Percentiles rank a stretch among this genome's conserved stretches.
These are phyloP conservation scores for Rhizopus microsporus DNA, from an alignment of 371 early-diverging fungal genomes.

Conservation along the genomic window DNA sequence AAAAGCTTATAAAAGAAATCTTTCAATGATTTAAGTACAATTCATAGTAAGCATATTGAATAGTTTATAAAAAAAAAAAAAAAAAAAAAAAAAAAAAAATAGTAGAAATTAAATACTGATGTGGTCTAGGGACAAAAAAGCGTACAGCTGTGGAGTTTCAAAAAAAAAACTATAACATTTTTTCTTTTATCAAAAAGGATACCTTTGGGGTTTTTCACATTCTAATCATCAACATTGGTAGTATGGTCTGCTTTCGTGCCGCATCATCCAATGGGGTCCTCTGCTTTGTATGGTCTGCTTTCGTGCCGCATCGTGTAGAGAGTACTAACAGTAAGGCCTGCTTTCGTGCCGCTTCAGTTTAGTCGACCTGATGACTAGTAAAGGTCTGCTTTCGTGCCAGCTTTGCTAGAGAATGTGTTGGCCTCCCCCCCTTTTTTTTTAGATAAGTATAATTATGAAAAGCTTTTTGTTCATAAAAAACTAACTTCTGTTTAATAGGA, in stretches of 20 bases:
- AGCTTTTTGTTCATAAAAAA: slow-evolving; percentile 5
- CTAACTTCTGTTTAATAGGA: slow-evolving; percentile 5
- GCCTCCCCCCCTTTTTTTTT: neutral
- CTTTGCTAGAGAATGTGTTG: slow-evolving; percentile 5
- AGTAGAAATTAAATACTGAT: slow-evolving; percentile 3
- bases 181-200: slow-evolving; percentile 5
- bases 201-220: slow-evolving; percentile 3
- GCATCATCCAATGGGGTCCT: too few relatives aligned
- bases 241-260: neutral
- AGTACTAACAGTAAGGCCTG: too few relatives aligned
- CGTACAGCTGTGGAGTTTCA: too few relatives aligned
- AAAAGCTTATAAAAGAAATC: too few relatives aligned
- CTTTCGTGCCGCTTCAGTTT: slow-evolving; percentile 4
- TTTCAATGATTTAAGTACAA: too few relatives aligned
- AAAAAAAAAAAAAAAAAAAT: neutral
- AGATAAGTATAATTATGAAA: slow-evolving; percentile 5
- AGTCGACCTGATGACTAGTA: slow-evolving; percentile 1
- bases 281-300: too few relatives aligned
- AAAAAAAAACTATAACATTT: slow-evolving; percentile 1
- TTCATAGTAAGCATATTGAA: too few relatives aligned
- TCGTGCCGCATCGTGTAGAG: too few relatives aligned
- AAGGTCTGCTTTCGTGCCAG: slow-evolving; percentile 2
- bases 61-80: too few relatives aligned
- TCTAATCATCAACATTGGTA: slow-evolving; percentile 2
- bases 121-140: slow-evolving; percentile 3